phyloP scores from a whole-genome alignment of 164 flowering plant genomes.

The Tetrastigma voinierianum region DNA sequence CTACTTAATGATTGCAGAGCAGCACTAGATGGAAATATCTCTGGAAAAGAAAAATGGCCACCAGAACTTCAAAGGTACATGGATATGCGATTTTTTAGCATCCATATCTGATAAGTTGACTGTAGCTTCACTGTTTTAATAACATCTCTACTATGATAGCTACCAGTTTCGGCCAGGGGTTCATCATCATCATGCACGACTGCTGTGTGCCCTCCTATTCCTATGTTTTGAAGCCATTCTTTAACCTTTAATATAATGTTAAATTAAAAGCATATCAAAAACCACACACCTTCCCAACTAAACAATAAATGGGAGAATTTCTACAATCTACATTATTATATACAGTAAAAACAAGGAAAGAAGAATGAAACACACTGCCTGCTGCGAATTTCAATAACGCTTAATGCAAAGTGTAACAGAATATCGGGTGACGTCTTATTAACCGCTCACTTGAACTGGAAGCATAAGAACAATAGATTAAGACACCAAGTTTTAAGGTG shows the following conservation, averaged over 20 bases:
- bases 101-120: conserved; percentile 6
- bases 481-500: not conserved
- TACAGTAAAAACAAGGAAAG: not conserved
- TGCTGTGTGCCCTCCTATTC: conserved; percentile 82
- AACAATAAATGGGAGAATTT: not conserved
- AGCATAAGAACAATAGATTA: conserved; percentile 14
- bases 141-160: conserved; percentile 65
- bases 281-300: conserved; percentile 7
- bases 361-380: conserved; percentile 55
- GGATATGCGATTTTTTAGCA: not conserved
- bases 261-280: conserved; percentile 23
- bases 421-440: conserved; percentile 82
- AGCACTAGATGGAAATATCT: conserved; percentile 95
- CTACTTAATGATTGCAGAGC: conserved; percentile 87
- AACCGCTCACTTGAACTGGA: conserved; percentile 91
- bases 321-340: not conserved
- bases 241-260: conserved; percentile 63
- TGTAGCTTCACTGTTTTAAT: too few relatives aligned
- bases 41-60: conserved; percentile 54
- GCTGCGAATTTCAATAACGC: conserved; percentile 89
- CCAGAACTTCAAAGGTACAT: conserved; percentile 30
- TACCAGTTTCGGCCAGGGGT: conserved; percentile 68
- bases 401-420: conserved; percentile 86
- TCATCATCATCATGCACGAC: conserved; percentile 85
- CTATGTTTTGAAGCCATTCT: conserved; percentile 99